Evolutionary conservation across 2,329 filamentous ascomycete genomes (phyloP).

Genomic region (Diaporthe australafricana): DNA sequence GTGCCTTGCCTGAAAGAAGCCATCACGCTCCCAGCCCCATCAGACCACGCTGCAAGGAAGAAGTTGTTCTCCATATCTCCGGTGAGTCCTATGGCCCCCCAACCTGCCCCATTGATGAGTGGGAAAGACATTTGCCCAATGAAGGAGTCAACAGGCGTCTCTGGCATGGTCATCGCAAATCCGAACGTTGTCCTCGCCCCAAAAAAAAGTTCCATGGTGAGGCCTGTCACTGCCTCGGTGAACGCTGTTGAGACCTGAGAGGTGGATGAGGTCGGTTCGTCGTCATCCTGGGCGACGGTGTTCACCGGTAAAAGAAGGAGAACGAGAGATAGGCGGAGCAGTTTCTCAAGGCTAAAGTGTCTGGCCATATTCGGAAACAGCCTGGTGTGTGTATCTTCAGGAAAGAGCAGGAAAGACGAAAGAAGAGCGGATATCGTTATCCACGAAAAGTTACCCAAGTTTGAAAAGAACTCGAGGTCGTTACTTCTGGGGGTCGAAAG

Average conservation of each 20-base stretch:
- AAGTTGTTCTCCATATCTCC: slow-evolving; percentile 58
- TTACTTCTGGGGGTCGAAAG: neutral
- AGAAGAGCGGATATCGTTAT: neutral
- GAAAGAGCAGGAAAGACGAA: too few relatives aligned
- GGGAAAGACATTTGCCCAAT: slow-evolving; percentile 60
- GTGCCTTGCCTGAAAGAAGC: slow-evolving; percentile 57
- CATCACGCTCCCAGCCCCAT: slow-evolving; percentile 51
- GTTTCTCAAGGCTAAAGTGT: neutral
- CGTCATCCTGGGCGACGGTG: neutral
- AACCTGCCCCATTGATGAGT: slow-evolving; percentile 51
- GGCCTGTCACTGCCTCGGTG: slow-evolving; percentile 48
- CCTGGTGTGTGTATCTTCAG: neutral
- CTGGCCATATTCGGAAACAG: neutral
- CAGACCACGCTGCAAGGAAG: slow-evolving; percentile 57
- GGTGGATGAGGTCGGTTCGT: neutral
- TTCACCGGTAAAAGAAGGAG: neutral
- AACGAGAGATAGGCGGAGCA: neutral
- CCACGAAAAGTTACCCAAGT: too few relatives aligned
- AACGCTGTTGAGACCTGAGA: slow-evolving; percentile 39
- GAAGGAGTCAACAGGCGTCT: slow-evolving; percentile 53
- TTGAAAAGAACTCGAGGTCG: neutral
- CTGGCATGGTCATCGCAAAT: slow-evolving; percentile 57
- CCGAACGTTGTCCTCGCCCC: slow-evolving; percentile 52
- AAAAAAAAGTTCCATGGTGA: slow-evolving; percentile 53
- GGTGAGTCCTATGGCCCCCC: slow-evolving; percentile 43